These are phyloP conservation scores for Monsonia emarginata DNA, from an alignment of 441 rosid species.

Conservation along the genomic window DNA sequence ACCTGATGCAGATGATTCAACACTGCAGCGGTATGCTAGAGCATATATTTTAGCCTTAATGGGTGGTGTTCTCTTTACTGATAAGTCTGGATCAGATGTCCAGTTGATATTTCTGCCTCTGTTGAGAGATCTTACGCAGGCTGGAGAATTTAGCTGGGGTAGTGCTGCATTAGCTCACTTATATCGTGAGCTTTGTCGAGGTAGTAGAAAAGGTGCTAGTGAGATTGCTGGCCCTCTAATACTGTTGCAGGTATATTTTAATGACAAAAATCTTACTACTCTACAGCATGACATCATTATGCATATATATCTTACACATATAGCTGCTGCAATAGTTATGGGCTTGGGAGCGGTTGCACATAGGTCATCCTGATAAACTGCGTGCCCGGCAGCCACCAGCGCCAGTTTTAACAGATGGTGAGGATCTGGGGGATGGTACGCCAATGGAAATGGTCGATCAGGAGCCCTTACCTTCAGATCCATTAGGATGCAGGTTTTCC, in stretches of 20 bases:
- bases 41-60: conserved; percentile 3
- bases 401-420: neutral
- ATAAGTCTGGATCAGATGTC: neutral
- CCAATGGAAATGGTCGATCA: no score
- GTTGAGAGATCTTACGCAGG: neutral
- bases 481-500: conserved; percentile 3
- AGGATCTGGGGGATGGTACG: neutral
- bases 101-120: conserved; percentile 6
- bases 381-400: neutral
- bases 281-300: neutral
- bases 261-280: neutral
- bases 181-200: conserved; percentile 4
- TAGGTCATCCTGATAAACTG: neutral
- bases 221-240: conserved; percentile 5
- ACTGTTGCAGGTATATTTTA: neutral
- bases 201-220: neutral
- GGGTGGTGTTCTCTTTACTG: conserved; percentile 2
- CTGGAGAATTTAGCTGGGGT: neutral
- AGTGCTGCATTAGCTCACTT: neutral
- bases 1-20: neutral
- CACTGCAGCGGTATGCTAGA: neutral
- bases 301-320: neutral
- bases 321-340: neutral
- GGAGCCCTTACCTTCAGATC: neutral
- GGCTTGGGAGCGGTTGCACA: conserved; percentile 4